Conservation (phyloP, 2,329 filamentous ascomycete genomes). For the Colletotrichum sp. region DNA sequence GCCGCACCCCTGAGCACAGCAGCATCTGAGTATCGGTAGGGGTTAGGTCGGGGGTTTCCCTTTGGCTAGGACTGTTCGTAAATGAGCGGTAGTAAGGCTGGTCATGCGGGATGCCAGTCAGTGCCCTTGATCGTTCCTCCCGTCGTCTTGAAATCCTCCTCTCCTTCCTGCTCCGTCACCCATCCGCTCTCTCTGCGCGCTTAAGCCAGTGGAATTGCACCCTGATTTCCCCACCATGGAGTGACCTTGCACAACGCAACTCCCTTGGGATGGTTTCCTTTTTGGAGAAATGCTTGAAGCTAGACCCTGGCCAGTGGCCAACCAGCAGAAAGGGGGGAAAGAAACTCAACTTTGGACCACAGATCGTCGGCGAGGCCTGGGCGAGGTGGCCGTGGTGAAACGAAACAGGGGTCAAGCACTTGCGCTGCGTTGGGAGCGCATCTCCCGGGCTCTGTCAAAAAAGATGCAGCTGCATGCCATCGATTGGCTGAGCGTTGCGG, state of each 20-base stretch:
- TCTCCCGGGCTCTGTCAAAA: constrained; percentile 4
- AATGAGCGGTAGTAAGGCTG: neutral
- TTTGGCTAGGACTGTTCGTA: neutral
- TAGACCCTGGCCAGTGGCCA: neutral
- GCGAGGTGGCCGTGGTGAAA: constrained; percentile 18
- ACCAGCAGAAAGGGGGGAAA: neutral
- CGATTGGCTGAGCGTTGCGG: constrained; percentile 17
- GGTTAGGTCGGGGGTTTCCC: neutral
- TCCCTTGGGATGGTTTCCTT: neutral
- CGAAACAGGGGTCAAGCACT: constrained; percentile 20
- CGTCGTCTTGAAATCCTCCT: neutral
- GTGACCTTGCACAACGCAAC: neutral
- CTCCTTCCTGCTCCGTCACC: neutral
- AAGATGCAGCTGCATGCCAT: constrained; percentile 3
- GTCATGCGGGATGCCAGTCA: constrained; percentile 4
- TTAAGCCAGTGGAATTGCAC: constrained; percentile 2
- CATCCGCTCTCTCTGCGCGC: neutral
- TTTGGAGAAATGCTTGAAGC: neutral
- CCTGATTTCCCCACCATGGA: neutral
- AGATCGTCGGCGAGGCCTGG: constrained; percentile 14
- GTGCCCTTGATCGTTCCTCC: constrained; percentile 2
- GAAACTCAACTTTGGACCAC: neutral
- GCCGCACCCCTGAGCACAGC: constrained; percentile 17
- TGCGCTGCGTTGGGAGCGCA: neutral
- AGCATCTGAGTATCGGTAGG: neutral